A percentile compares a stretch with the other conserved stretches of the same genome.
These are phyloP conservation scores for Entomortierella lignicola DNA, from an alignment of 192 early-diverging fungal genomes.

Conservation along the genomic window DNA sequence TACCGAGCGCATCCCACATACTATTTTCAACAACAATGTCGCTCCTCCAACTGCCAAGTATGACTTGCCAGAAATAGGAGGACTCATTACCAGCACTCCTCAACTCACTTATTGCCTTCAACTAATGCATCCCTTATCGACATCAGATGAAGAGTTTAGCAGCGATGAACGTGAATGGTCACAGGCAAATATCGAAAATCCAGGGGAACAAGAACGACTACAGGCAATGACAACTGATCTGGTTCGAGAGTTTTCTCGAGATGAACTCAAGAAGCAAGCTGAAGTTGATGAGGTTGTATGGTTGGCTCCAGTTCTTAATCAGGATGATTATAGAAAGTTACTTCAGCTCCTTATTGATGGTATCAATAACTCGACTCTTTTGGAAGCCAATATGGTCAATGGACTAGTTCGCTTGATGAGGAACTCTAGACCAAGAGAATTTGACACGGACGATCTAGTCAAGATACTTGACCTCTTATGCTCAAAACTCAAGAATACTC, in stretches of 20 bases:
- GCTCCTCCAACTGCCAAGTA: not conserved
- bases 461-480: conserved; percentile 1
- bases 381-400: not conserved
- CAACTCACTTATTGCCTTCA: conserved; percentile 1
- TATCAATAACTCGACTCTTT: not conserved
- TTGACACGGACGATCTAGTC: conserved; percentile 5
- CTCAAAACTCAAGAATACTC: not conserved
- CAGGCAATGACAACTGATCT: not conserved
- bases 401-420: not conserved
- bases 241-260: not conserved
- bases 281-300: not conserved
- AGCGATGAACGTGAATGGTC: not conserved
- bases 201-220: not conserved
- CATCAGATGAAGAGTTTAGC: not conserved
- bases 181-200: not conserved
- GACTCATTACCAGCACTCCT: not conserved
- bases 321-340: not conserved
- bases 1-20: too few species aligned
- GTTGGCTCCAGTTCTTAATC: not conserved
- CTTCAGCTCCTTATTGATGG: not conserved
- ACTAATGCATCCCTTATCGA: not conserved
- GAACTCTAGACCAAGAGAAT: not conserved
- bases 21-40: too few species aligned
- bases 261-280: not conserved
- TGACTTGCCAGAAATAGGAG: not conserved